Evolutionary conservation across 2,329 filamentous ascomycete species (phyloP), one percentile per base, ranked within the genome.

Genomic region (Knoxdaviesia proteae): DNA sequence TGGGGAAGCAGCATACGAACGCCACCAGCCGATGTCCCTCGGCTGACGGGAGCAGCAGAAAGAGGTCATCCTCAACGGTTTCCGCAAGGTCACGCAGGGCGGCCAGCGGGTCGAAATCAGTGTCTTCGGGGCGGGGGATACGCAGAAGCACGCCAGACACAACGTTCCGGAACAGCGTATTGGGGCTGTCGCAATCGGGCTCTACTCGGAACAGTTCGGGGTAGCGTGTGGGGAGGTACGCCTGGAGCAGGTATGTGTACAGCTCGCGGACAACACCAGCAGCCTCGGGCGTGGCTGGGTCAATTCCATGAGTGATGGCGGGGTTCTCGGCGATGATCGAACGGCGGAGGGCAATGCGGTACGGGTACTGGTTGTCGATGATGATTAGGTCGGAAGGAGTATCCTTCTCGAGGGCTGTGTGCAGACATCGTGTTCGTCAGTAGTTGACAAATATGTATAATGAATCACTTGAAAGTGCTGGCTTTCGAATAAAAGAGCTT

Each of bases 11-110:
- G 53, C 64, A 69, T 30, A 69, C 47, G 36, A 69, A 71, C 0
- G 68, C 69, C 1, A 63, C 58, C 1, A 58, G 55, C 4, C 57
- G 51, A 44, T 71, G 67, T 1, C 64, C 59, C 2, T 56, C 49
- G 20, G 20, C 20, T 3, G 20, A 20, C 0, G 56, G 51, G 20
- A 56, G 55, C 5, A 71, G 54, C 2, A 73, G 52, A 42, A 74
- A 69, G 20, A 74, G 48, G 47, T 74, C 69, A 42, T 73, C 69
- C 45, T 73, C 69, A 3, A 73, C 58, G 0, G 62, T 69, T 49
- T 67, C 61, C n/a, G 59, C 65, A 1, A 71, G 51, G 6, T 56
- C 52, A 10, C 56, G 51, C 10, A 71, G 55, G 5, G 61, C 58
- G 0, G 53, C 53, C 2, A 54, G 43, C 0, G 56, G 46, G 31